A percentile compares a stretch with the other conserved stretches of the same genome.
phyloP scores from a whole-genome alignment of 805 yeast genomes.

The Grigorovia humatica region DNA sequence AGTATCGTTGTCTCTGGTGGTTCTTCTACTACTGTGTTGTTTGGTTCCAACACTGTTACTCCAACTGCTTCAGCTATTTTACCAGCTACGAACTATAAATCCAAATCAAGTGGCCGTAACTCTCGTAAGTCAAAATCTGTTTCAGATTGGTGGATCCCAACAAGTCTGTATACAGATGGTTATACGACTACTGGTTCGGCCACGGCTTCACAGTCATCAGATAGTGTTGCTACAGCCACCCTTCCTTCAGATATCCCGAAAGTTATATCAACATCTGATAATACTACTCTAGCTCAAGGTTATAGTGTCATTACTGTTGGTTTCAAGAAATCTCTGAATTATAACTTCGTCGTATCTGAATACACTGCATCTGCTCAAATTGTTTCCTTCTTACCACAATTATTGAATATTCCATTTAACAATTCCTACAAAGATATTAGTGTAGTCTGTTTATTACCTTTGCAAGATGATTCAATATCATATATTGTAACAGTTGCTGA shows the following conservation, averaged over 20 bases:
- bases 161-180: slow-evolving; percentile 32
- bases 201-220: slow-evolving; percentile 14
- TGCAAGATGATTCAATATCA: slow-evolving; percentile 27
- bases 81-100: neutral
- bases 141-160: slow-evolving; percentile 34
- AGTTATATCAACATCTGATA: slow-evolving; percentile 1
- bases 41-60: neutral
- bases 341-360: slow-evolving; percentile 74
- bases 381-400: slow-evolving; percentile 59
- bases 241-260: slow-evolving; percentile 1
- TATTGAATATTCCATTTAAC: slow-evolving; percentile 44
- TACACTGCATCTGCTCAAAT: slow-evolving; percentile 76
- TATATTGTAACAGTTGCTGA: slow-evolving; percentile 84
- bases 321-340: slow-evolving; percentile 69
- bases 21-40: neutral
- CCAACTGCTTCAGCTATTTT: neutral
- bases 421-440: neutral
- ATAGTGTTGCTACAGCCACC: slow-evolving; percentile 16
- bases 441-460: slow-evolving; percentile 6
- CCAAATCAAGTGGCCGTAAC: neutral
- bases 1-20: neutral
- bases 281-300: neutral
- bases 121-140: neutral
- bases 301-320: slow-evolving; percentile 25
- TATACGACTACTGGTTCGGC: slow-evolving; percentile 12